Conservation (phyloP, 2,329 filamentous ascomycete genomes). For the Pyrenophora seminiperda region DNA sequence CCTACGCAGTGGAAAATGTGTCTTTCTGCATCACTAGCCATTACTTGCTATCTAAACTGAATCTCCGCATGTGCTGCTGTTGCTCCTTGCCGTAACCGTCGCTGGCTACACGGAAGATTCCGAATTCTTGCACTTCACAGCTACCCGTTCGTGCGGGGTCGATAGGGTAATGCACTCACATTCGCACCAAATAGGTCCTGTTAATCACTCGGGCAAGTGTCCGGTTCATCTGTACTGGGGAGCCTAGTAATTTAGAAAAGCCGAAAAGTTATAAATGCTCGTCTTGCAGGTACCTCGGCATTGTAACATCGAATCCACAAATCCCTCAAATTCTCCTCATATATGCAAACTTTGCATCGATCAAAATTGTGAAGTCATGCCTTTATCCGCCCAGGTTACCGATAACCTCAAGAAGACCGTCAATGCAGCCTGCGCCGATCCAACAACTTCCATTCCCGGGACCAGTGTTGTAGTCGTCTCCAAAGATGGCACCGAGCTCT, state of each 20-base stretch:
- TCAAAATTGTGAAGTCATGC: background rate
- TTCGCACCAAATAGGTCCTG: background rate
- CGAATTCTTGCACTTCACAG: no score
- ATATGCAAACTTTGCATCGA: background rate
- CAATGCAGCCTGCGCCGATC: conserved; percentile 26
- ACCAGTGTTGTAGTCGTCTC: conserved; percentile 51
- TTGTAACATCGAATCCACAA: background rate
- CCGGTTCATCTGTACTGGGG: background rate
- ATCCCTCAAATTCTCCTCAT: no score
- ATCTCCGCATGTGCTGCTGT: no score
- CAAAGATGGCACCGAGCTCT: conserved; percentile 50
- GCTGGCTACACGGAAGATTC: no score
- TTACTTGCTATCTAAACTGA: no score
- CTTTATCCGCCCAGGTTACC: conserved; percentile 4
- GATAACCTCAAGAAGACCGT: conserved; percentile 15
- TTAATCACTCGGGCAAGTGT: background rate
- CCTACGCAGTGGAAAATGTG: no score
- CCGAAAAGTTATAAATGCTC: background rate
- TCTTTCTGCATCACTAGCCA: no score
- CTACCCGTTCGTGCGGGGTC: background rate
- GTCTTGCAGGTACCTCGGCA: background rate
- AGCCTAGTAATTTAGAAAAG: background rate
- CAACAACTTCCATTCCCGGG: conserved; percentile 45
- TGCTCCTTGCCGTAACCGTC: no score
- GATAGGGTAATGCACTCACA: background rate